phyloP scores from a whole-genome alignment of 2,329 filamentous ascomycete species.

The Aureobasidium mangrovei region DNA sequence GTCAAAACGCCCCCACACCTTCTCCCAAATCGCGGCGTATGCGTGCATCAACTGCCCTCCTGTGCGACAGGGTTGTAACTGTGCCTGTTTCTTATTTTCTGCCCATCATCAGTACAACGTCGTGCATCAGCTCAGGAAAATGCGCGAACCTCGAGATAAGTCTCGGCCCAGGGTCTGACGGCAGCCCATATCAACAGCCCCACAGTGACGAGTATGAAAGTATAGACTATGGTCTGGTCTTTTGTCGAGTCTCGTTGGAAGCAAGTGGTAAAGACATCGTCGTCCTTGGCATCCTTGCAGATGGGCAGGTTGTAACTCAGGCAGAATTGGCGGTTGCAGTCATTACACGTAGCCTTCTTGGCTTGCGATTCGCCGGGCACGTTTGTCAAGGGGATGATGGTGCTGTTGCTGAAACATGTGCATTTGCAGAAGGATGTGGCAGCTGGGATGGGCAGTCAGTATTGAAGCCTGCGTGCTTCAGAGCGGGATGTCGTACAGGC shows the following conservation, averaged over 20 bases:
- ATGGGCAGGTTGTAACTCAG: slow-evolving; percentile 53
- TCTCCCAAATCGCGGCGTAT: not conserved
- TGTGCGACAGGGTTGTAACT: slow-evolving; percentile 42
- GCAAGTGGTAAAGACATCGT: slow-evolving; percentile 58
- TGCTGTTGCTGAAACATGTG: slow-evolving; percentile 59
- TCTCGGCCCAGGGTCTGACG: slow-evolving; percentile 50
- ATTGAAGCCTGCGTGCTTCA: not conserved
- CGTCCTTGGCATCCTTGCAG: slow-evolving; percentile 54
- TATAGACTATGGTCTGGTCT: slow-evolving; percentile 56
- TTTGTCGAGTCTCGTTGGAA: slow-evolving; percentile 62
- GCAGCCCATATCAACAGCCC: slow-evolving; percentile 53
- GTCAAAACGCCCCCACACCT: not conserved
- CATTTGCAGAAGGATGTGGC: slow-evolving; percentile 64
- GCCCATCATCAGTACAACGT: not conserved
- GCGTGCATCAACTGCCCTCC: slow-evolving; percentile 12
- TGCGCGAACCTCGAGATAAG: slow-evolving; percentile 45
- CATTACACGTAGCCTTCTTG: slow-evolving; percentile 47
- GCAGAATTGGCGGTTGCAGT: slow-evolving; percentile 61
- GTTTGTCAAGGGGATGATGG: slow-evolving; percentile 56
- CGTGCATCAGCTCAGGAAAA: not conserved
- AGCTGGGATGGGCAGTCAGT: slow-evolving; percentile 27
- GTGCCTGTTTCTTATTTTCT: slow-evolving; percentile 41
- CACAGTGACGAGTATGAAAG: slow-evolving; percentile 56
- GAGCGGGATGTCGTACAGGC: slow-evolving; percentile 24
- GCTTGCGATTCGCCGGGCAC: slow-evolving; percentile 13